These are phyloP conservation scores for Ophiognomonia clavigignenti-juglandacearum DNA, from an alignment of 2,329 filamentous ascomycete species.

Conservation along the genomic window DNA sequence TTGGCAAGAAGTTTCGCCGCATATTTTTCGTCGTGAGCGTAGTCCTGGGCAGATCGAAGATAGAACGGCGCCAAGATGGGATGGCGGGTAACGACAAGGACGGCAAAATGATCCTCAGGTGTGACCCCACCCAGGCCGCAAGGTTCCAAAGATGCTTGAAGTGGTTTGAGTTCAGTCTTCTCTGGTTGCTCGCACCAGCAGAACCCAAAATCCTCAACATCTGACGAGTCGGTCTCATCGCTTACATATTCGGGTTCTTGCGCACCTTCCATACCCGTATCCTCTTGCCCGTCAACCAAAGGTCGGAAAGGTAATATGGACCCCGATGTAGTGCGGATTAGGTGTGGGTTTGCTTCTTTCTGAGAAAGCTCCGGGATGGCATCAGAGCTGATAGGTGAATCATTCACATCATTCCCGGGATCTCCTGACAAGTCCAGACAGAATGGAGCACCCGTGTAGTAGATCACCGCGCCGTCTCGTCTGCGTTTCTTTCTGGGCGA, in stretches of 20 bases:
- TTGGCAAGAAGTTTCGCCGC: constrained; percentile 35
- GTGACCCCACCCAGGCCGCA: constrained; percentile 55
- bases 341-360: constrained; percentile 23
- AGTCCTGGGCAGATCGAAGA: constrained; percentile 13
- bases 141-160: constrained; percentile 51
- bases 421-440: constrained; percentile 76
- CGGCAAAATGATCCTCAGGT: constrained; percentile 60
- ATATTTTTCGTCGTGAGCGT: constrained; percentile 37
- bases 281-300: constrained; percentile 35
- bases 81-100: constrained; percentile 48
- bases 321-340: constrained; percentile 43
- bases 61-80: constrained; percentile 23
- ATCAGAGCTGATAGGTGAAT: constrained; percentile 47
- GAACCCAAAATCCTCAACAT: constrained; percentile 40
- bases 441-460: constrained; percentile 75
- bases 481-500: constrained; percentile 46
- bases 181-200: constrained; percentile 41
- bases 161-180: constrained; percentile 29
- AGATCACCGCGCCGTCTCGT: constrained; percentile 72
- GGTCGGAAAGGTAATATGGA: constrained; percentile 46
- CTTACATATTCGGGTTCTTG: constrained; percentile 28
- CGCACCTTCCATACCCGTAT: constrained; percentile 20
- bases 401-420: constrained; percentile 41
- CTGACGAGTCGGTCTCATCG: constrained; percentile 27
- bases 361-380: no score